Evolutionary conservation across 2,329 filamentous ascomycete species (phyloP).

Genomic region (Trichoderma arundinaceum): DNA sequence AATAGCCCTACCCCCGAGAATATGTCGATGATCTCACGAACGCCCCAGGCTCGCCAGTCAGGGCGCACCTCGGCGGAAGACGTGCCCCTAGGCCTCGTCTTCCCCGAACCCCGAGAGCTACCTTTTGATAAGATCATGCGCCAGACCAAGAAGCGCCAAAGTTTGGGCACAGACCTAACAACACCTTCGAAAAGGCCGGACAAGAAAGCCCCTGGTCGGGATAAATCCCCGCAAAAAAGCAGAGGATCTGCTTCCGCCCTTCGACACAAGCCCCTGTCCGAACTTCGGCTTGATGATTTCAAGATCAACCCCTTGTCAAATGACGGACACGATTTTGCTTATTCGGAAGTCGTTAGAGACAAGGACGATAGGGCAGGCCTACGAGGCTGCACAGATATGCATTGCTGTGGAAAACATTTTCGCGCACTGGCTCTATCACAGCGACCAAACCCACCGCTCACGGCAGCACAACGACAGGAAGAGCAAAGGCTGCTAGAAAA

Average conservation of each 20-base stretch:
- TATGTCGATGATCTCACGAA: conserved; percentile 35
- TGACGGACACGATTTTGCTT: conserved; percentile 74
- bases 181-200: conserved; percentile 32
- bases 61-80: conserved; percentile 16
- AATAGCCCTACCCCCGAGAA: conserved; percentile 38
- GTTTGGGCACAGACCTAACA: not conserved
- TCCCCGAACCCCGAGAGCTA: conserved; percentile 51
- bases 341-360: conserved; percentile 73
- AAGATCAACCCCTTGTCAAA: conserved; percentile 78
- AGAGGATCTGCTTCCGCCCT: conserved; percentile 49
- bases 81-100: conserved; percentile 40
- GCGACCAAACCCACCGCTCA: conserved; percentile 49
- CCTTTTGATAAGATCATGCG: conserved; percentile 45
- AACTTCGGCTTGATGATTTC: conserved; percentile 74
- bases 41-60: conserved; percentile 32
- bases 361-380: conserved; percentile 72
- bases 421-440: conserved; percentile 66
- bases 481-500: conserved; percentile 60
- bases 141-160: conserved; percentile 25
- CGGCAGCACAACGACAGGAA: conserved; percentile 45
- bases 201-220: conserved; percentile 33
- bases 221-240: conserved; percentile 29
- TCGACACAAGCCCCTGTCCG: conserved; percentile 61
- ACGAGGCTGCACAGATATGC: conserved; percentile 73
- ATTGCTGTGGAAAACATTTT: conserved; percentile 78